A percentile compares a stretch with the other conserved stretches of the same genome.
Conservation (phyloP, 2,329 filamentous ascomycete species). For the Calonectria pseudoturangicola region DNA sequence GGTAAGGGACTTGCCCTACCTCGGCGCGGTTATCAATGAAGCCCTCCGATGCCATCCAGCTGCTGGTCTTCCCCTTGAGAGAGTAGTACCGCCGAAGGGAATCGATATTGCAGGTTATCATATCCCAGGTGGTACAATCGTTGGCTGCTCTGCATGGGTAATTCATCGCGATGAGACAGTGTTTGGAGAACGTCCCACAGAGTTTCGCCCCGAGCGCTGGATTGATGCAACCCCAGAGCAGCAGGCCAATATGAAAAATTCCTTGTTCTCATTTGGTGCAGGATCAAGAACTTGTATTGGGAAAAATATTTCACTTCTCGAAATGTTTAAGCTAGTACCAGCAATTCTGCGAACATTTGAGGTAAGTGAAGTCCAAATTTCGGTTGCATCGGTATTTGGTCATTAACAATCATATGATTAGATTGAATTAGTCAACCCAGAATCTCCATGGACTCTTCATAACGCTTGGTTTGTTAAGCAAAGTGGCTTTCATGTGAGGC, state of each 20-base stretch:
- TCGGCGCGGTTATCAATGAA: conserved; percentile 86
- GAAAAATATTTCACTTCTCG: conserved; percentile 77
- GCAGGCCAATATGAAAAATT: conserved; percentile 42
- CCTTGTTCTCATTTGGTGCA: conserved; percentile 76
- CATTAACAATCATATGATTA: conserved; percentile 49
- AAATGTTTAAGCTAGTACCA: conserved; percentile 78
- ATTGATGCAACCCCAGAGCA: conserved; percentile 67
- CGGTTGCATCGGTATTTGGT: not conserved
- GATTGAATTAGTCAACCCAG: conserved; percentile 71
- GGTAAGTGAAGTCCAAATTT: conserved; percentile 21
- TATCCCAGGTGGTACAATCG: conserved; percentile 81
- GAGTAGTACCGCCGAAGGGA: conserved; percentile 79
- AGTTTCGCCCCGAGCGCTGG: conserved; percentile 82
- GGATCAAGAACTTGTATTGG: conserved; percentile 82
- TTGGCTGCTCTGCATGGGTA: conserved; percentile 85
- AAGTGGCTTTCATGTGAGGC: conserved; percentile 24
- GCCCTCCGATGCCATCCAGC: conserved; percentile 85
- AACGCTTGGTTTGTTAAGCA: conserved; percentile 42
- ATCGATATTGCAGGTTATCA: conserved; percentile 76
- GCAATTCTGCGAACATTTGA: conserved; percentile 37
- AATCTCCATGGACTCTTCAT: conserved; percentile 20
- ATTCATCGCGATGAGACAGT: conserved; percentile 80
- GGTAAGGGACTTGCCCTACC: conserved; percentile 81
- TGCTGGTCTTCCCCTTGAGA: conserved; percentile 81
- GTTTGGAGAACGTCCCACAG: conserved; percentile 80